phyloP scores from a whole-genome alignment of 1,284 basidiomycete genomes.

The Ganoderma multipileum region DNA sequence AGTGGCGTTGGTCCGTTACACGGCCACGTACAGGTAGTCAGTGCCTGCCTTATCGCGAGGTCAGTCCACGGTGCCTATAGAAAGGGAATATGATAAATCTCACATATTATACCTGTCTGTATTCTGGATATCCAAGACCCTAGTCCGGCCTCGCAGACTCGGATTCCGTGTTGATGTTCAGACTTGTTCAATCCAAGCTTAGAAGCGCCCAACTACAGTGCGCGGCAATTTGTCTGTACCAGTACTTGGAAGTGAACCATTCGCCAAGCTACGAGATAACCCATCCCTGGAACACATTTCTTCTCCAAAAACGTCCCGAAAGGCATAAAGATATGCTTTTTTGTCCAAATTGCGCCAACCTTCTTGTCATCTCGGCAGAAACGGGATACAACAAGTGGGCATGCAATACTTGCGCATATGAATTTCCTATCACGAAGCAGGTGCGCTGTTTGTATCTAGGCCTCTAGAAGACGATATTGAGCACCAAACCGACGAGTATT shows the following conservation, averaged over 20 bases:
- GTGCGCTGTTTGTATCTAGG: constrained; percentile 43
- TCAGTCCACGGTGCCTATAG: not conserved
- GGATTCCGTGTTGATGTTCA: no score
- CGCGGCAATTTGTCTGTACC: not conserved
- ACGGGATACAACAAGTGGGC: constrained; percentile 87
- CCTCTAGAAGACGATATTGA: not conserved
- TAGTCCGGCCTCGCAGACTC: not conserved
- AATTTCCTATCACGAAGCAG: constrained; percentile 85
- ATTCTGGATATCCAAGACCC: not conserved
- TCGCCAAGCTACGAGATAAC: not conserved
- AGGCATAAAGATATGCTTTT: constrained; percentile 62
- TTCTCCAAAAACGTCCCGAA: not conserved
- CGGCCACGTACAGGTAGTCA: not conserved
- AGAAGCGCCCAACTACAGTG: not conserved
- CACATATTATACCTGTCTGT: not conserved
- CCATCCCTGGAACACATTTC: not conserved
- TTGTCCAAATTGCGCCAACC: constrained; percentile 95
- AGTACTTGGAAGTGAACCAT: not conserved
- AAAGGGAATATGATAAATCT: not conserved
- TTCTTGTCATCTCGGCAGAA: constrained; percentile 83
- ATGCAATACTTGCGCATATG: constrained; percentile 94
- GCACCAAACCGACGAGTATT: not conserved
- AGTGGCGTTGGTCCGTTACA: not conserved
- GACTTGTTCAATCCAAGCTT: not conserved
- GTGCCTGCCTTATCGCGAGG: not conserved